Percentiles rank a stretch among this genome's conserved stretches.
Conservation (phyloP, 495 filamentous ascomycete species). For the Aspergillus haitiensis region DNA sequence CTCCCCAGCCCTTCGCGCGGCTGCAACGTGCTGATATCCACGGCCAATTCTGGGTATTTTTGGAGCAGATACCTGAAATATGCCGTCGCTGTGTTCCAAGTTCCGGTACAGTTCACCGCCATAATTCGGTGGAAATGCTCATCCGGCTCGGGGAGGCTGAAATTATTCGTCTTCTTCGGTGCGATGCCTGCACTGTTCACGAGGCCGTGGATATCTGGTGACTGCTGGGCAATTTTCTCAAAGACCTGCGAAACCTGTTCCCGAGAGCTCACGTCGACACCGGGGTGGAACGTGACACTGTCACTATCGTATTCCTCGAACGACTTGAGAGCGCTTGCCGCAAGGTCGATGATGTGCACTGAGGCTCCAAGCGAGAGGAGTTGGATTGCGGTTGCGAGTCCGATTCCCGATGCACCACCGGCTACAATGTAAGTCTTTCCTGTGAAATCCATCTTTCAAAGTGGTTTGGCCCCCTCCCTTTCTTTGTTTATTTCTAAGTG, state of each 20-base stretch:
- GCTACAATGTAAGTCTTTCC: conserved; percentile 11
- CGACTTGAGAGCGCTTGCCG: neutral
- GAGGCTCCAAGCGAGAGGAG: neutral
- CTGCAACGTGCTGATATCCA: neutral
- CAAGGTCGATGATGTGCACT: conserved; percentile 8
- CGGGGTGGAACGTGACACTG: neutral
- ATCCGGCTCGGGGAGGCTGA: conserved; percentile 1
- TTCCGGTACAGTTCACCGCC: conserved; percentile 3
- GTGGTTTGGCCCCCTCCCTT: neutral
- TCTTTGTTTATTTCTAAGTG: neutral
- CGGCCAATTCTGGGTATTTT: neutral
- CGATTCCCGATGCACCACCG: conserved; percentile 7
- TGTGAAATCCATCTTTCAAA: neutral
- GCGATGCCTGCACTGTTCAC: conserved; percentile 8
- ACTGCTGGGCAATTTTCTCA: neutral
- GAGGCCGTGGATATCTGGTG: conserved; percentile 3
- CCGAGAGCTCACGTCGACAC: neutral
- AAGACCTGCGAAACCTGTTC: neutral
- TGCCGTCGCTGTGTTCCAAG: conserved; percentile 6
- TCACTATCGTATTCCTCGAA: neutral
- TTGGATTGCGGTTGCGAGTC: conserved; percentile 1
- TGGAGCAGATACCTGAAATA: neutral
- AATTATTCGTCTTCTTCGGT: neutral
- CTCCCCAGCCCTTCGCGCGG: conserved; percentile 1
- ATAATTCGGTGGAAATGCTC: conserved; percentile 3